Evolutionary conservation across 805 yeast genomes (phyloP).

Genomic region (Candida insectalens): DNA sequence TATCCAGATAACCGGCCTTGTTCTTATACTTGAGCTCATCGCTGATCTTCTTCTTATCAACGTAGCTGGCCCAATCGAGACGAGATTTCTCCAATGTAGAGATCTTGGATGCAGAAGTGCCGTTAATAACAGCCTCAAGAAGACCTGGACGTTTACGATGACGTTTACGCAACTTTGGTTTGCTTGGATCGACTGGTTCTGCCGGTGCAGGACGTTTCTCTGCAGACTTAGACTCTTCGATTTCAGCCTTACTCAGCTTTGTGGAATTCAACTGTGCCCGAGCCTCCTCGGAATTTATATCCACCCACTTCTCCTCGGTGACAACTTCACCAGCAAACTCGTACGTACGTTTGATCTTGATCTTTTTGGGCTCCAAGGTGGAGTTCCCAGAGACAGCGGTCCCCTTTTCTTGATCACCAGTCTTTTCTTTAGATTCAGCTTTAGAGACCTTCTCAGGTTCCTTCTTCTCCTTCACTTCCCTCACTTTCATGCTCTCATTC

Average conservation of each 20-base stretch:
- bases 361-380: slow-evolving; percentile 27
- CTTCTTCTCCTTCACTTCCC: not conserved
- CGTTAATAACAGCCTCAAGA: slow-evolving; percentile 63
- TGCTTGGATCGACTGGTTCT: slow-evolving; percentile 1
- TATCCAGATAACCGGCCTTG: slow-evolving; percentile 85
- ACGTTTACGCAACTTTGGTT: slow-evolving; percentile 5
- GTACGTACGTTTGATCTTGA: slow-evolving; percentile 68
- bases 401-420: not conserved
- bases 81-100: slow-evolving; percentile 90
- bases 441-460: not conserved
- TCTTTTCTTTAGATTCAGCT: not conserved
- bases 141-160: slow-evolving; percentile 67
- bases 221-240: not conserved
- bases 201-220: not conserved
- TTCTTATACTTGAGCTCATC: slow-evolving; percentile 77
- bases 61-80: slow-evolving; percentile 91
- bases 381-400: not conserved
- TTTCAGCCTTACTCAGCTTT: slow-evolving; percentile 8
- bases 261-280: slow-evolving; percentile 63
- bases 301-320: slow-evolving; percentile 72
- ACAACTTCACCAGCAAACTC: slow-evolving; percentile 84
- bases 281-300: slow-evolving; percentile 75
- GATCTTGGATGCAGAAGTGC: slow-evolving; percentile 65
- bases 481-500: slow-evolving; percentile 2
- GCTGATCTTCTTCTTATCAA: slow-evolving; percentile 72